Conservation (phyloP, 2,329 filamentous ascomycete genomes). For the Penicillium sp. region DNA sequence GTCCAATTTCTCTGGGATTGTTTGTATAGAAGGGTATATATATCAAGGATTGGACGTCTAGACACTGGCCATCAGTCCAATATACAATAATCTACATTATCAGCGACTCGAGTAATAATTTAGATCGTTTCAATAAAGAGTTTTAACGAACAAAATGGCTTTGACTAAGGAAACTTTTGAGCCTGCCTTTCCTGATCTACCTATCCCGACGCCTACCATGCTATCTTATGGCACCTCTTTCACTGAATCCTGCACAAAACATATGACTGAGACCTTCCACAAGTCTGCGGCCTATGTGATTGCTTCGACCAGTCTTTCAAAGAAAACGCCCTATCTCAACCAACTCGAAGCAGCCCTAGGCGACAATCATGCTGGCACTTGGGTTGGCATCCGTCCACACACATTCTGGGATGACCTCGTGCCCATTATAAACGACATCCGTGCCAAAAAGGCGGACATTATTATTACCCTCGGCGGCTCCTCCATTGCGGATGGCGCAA, state of each 20-base stretch:
- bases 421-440: conserved; percentile 34
- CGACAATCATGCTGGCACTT: conserved; percentile 36
- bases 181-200: neutral
- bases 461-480: conserved; percentile 49
- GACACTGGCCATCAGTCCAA: neutral
- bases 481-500: conserved; percentile 48
- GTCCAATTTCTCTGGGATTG: too few species aligned
- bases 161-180: neutral
- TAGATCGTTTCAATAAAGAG: neutral
- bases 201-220: neutral
- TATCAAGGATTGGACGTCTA: neutral
- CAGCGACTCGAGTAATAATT: too few species aligned
- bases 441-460: conserved; percentile 31
- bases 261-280: neutral
- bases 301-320: neutral
- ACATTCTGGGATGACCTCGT: conserved; percentile 46
- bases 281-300: neutral
- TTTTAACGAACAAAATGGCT: neutral
- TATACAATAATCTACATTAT: neutral
- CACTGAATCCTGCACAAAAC: neutral
- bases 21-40: too few species aligned
- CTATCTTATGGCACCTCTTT: neutral
- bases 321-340: conserved; percentile 22
- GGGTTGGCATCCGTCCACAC: conserved; percentile 47
- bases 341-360: conserved; percentile 33